phyloP scores from a whole-genome alignment of 2,329 filamentous ascomycete species.

The Monosporascus sp. region DNA sequence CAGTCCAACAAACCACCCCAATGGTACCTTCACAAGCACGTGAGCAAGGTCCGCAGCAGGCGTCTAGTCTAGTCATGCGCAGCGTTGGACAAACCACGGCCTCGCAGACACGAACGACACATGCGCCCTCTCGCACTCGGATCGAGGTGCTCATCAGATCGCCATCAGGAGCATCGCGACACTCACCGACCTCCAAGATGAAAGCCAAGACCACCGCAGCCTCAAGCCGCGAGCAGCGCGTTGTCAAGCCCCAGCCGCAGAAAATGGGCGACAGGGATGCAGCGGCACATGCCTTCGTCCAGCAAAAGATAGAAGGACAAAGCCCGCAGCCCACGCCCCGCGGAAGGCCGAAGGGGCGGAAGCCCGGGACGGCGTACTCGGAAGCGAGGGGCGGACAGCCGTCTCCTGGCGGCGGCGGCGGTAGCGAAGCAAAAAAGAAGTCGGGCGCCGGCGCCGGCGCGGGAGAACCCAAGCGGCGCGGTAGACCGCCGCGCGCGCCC shows the following conservation, averaged over 20 bases:
- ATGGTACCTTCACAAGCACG: background rate
- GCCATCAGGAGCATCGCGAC: constrained; percentile 8
- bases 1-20: background rate
- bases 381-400: constrained; percentile 19
- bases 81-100: background rate
- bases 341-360: constrained; percentile 47
- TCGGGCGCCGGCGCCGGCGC: background rate
- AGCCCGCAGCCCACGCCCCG: constrained; percentile 25
- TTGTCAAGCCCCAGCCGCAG: constrained; percentile 2
- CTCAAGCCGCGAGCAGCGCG: constrained; percentile 2
- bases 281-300: constrained; percentile 1
- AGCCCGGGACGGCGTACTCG: constrained; percentile 27
- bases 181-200: constrained; percentile 5
- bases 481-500: constrained; percentile 35
- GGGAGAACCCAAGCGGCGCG: constrained; percentile 31
- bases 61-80: background rate
- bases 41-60: background rate
- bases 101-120: constrained; percentile 4
- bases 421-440: constrained; percentile 1
- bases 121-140: constrained; percentile 4
- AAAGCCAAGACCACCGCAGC: background rate
- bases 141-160: constrained; percentile 23
- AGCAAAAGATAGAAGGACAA: constrained; percentile 5
- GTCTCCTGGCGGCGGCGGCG: background rate
- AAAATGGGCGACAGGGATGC: constrained; percentile 1